These are phyloP conservation scores for Phaffomyces antillensis DNA, from an alignment of 805 yeast species.

Conservation along the genomic window DNA sequence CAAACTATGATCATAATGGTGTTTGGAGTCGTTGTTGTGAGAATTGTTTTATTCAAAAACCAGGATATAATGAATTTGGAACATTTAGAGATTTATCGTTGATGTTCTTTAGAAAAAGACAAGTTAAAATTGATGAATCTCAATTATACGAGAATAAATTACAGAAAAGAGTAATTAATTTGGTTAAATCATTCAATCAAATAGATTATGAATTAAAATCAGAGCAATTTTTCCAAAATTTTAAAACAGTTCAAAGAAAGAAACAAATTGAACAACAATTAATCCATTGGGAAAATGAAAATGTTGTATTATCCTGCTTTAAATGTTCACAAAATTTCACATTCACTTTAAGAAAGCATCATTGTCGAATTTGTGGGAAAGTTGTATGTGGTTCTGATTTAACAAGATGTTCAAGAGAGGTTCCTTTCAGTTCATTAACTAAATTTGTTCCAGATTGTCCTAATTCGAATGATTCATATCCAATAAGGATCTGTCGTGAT, in stretches of 20 bases:
- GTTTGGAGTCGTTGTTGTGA: constrained; percentile 69
- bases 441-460: constrained; percentile 13
- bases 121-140: constrained; percentile 36
- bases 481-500: constrained; percentile 55
- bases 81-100: constrained; percentile 36
- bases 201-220: constrained; percentile 20
- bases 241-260: constrained; percentile 25
- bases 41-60: constrained; percentile 47
- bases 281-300: constrained; percentile 62
- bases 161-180: constrained; percentile 51
- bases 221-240: constrained; percentile 19
- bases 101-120: constrained; percentile 36
- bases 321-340: constrained; percentile 56
- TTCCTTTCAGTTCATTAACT: constrained; percentile 37
- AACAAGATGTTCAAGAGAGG: constrained; percentile 66
- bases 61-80: constrained; percentile 47
- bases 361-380: constrained; percentile 83
- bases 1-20: constrained; percentile 45
- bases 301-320: constrained; percentile 43
- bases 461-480: constrained; percentile 19
- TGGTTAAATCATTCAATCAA: constrained; percentile 25
- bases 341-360: constrained; percentile 67
- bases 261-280: constrained; percentile 38
- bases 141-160: constrained; percentile 49
- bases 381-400: constrained; percentile 66